Base-by-base conservation (phyloP, 192 early-diverging fungal species). In the Podila verticillata region DNA sequence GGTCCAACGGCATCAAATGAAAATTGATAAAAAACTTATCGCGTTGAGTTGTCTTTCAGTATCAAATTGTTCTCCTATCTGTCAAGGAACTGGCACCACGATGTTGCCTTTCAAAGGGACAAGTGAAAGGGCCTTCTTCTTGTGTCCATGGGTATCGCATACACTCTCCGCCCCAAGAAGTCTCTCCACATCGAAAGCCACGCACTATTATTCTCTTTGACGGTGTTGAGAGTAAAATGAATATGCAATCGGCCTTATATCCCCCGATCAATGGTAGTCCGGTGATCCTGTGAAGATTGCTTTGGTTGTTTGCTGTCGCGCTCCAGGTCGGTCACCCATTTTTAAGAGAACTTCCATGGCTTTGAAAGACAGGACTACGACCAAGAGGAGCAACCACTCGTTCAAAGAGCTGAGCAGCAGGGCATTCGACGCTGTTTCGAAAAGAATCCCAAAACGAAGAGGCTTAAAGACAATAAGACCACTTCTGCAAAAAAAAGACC, bases 221-320 rank as follows among this genome's bases (percentile, higher is more conserved):
- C 51, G n/a, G n/a, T 26, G 20, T 4, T 54, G 51, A 54, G n/a
- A n/a, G n/a, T n/a, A n/a, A 54, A 54, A 54, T 22, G 51, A 54
- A 54, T 54, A 54, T 54, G 51, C 51, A 54, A 54, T 54, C 51
- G 51, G 51, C 51, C 51, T 54, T 54, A 2, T 24, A 54, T 54
- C 51, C 6, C 6, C 51, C 51, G 51, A n/a, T 54, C 51, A 54
- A 54, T 54, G 2, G n/a, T 54, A 54, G 51, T 22, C 24, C 51
- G 51, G 51, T 54, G 51, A 54, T 54, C 51, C 51, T 54, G 20
- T 54, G 51, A 54, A 54, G 51, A 54, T 54, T 54, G 22, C 51
- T 54, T 10, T 44, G 39, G 51, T n/a, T 24, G 51, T 54, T 54
- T 54, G 51, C 20, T 54, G 51, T 54, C 51, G 1, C 24, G 51